Base-by-base conservation (phyloP, 768 basidiomycete genomes). In the Russula lepida region DNA sequence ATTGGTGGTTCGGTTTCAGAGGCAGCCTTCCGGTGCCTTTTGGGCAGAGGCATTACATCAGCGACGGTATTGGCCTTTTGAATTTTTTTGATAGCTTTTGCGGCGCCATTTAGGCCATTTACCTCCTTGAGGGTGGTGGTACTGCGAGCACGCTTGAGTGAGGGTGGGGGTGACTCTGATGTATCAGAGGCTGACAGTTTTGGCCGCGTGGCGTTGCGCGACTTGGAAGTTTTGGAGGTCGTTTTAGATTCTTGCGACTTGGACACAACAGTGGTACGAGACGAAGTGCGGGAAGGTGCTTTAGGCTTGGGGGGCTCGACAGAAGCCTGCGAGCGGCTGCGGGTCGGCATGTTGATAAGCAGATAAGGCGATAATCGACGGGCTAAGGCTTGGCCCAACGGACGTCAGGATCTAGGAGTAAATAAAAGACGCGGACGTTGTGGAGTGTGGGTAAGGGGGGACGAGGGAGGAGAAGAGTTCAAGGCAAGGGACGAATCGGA, bases 1-100 rank as follows among this genome's bases (percentile, higher is more conserved):
- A 86, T 57, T 5, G 57, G 54, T 30, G 41, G 54, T 46, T 43
- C 60, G 54, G 50, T 44, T 37, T 57, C 60, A 43, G 63, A 64
- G 37, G 60, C 28, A 0, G 49, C 43, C 51, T 56, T 57, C 37
- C 54, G 55, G 25, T 21, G 13, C 43, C 25, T 62, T 25, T 47
- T 57, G 44, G 35, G 39, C 21, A 39, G 56, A 21, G 52, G 56
- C 4, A 23, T 9, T n/a, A 37, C n/a, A 17, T 23, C 56, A n/a
- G 37, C 41, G 19, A 54, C 13, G 7, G 33, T 47, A 7, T 46
- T 27, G 4, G 35, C n/a, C 3, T 53, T 58, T 51, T 58, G 54
- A 4, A 47, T 43, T 28, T 41, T 63, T n/a, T 58, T 63, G 46
- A 58, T 13, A 12, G 37, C 2, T 33, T 63, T 58, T 53, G 39